These are phyloP conservation scores for Reticulascus tulasneorum DNA, from an alignment of 2,329 filamentous ascomycete genomes.

Conservation along the genomic window DNA sequence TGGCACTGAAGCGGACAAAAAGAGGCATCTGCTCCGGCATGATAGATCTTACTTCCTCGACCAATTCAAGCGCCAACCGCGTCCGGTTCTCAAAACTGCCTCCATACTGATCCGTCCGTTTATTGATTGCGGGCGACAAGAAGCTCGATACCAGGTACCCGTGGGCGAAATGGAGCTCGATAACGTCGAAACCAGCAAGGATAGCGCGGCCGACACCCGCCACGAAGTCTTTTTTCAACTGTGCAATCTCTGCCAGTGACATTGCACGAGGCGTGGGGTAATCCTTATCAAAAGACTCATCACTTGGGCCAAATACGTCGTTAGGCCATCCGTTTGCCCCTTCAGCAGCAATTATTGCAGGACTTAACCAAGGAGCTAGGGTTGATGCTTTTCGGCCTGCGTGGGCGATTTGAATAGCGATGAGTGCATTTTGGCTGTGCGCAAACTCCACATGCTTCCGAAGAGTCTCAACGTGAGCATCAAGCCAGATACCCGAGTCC, in stretches of 20 bases:
- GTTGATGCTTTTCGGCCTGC: conserved; percentile 63
- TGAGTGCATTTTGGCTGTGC: conserved; percentile 53
- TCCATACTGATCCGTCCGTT: conserved; percentile 64
- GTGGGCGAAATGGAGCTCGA: conserved; percentile 74
- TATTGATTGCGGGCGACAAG: conserved; percentile 65
- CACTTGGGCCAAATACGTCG: conserved; percentile 43
- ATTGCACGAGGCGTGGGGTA: conserved; percentile 61
- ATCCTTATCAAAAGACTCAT: conserved; percentile 51
- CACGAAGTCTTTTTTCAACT: conserved; percentile 58
- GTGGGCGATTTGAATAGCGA: conserved; percentile 72
- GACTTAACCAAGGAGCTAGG: conserved; percentile 61
- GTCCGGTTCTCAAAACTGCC: conserved; percentile 69
- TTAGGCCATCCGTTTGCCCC: conserved; percentile 50
- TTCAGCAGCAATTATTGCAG: conserved; percentile 44
- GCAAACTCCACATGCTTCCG: conserved; percentile 56
- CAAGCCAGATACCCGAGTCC: conserved; percentile 64
- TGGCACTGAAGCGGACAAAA: conserved; percentile 69
- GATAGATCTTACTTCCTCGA: conserved; percentile 55
- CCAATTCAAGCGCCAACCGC: conserved; percentile 63
- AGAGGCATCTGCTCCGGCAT: conserved; percentile 68
- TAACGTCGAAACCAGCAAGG: conserved; percentile 61
- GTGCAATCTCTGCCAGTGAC: conserved; percentile 61
- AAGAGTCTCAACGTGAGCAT: conserved; percentile 60
- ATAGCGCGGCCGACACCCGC: conserved; percentile 52
- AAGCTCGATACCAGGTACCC: conserved; percentile 73